Percentiles rank a stretch among this genome's conserved stretches.
Conservation (phyloP, 768 basidiomycete genomes). For the Xerocomus spinulosus region DNA sequence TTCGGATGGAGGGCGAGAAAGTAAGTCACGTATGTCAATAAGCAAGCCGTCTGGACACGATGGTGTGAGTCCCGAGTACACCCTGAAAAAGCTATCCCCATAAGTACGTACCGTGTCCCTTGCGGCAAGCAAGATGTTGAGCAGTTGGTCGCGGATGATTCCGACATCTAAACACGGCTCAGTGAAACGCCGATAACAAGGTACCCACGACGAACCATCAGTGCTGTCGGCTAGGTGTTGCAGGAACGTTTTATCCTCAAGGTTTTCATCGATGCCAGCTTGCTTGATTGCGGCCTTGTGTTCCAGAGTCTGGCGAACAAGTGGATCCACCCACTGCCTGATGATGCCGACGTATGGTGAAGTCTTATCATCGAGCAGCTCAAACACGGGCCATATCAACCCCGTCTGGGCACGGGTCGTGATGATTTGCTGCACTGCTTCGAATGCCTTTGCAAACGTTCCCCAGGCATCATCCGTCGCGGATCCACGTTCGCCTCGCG, state of each 20-base stretch:
- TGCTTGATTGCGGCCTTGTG: slow-evolving; percentile 38
- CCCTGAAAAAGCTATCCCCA: not conserved
- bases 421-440: slow-evolving; percentile 35
- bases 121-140: slow-evolving; percentile 73
- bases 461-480: slow-evolving; percentile 59
- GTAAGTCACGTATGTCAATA: slow-evolving; percentile 67
- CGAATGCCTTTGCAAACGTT: slow-evolving; percentile 44
- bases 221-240: slow-evolving; percentile 65
- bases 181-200: slow-evolving; percentile 1
- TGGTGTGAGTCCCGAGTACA: not conserved
- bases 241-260: slow-evolving; percentile 58
- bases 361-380: slow-evolving; percentile 38
- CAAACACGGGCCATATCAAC: slow-evolving; percentile 40
- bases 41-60: slow-evolving; percentile 53
- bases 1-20: slow-evolving; percentile 64
- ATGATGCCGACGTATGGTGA: slow-evolving; percentile 33
- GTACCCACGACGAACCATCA: slow-evolving; percentile 41
- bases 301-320: slow-evolving; percentile 51
- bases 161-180: slow-evolving; percentile 44
- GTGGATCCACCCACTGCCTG: slow-evolving; percentile 52
- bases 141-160: slow-evolving; percentile 69
- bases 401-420: slow-evolving; percentile 35
- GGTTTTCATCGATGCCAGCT: slow-evolving; percentile 34
- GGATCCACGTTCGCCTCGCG: slow-evolving; percentile 55
- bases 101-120: slow-evolving; percentile 61